A percentile compares a stretch with the other conserved stretches of the same genome.
phyloP scores from a whole-genome alignment of 1,139 yeast genomes.

The Nadsonia commutata region DNA sequence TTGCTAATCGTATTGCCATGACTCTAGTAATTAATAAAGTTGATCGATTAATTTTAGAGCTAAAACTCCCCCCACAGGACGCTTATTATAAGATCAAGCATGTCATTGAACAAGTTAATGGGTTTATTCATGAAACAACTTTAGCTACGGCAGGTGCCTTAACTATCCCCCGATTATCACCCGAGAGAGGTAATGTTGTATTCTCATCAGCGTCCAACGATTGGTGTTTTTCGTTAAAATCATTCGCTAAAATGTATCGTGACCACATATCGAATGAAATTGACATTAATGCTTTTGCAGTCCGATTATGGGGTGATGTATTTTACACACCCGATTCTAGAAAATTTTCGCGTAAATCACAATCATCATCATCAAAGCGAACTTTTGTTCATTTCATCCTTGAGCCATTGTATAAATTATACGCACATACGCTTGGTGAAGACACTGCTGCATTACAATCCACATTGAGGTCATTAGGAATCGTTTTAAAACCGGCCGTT shows the following conservation, averaged over 20 bases:
- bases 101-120: constrained; percentile 50
- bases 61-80: constrained; percentile 60
- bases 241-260: constrained; percentile 47
- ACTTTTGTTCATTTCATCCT: constrained; percentile 58
- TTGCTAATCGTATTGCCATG: constrained; percentile 36
- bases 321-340: constrained; percentile 33
- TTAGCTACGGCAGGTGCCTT: constrained; percentile 9
- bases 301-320: constrained; percentile 65
- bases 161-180: constrained; percentile 31
- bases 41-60: constrained; percentile 68
- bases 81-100: constrained; percentile 53
- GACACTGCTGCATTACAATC: constrained; percentile 30
- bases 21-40: constrained; percentile 63
- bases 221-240: constrained; percentile 48
- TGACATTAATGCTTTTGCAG: constrained; percentile 32
- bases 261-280: constrained; percentile 19
- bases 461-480: constrained; percentile 29
- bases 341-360: constrained; percentile 29
- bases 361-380: constrained; percentile 23
- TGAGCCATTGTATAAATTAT: constrained; percentile 68
- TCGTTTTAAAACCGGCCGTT: constrained; percentile 17
- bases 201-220: constrained; percentile 57
- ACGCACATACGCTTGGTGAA: constrained; percentile 45
- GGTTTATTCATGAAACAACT: constrained; percentile 27
- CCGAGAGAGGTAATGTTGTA: constrained; percentile 48